phyloP scores from a whole-genome alignment of 345 rosid species.

The Acer yangbiense region DNA sequence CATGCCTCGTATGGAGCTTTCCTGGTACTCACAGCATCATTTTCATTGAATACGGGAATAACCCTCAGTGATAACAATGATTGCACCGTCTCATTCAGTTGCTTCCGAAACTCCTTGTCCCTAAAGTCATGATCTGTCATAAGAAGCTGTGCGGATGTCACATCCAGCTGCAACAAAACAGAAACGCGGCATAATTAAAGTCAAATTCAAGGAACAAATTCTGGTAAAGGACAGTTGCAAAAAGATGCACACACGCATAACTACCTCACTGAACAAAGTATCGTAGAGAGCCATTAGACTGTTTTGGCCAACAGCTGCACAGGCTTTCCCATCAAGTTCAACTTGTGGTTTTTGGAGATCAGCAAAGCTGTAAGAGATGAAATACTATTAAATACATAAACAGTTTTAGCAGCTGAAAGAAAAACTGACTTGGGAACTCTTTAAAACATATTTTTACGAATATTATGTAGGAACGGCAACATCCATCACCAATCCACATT shows the following conservation, averaged over 20 bases:
- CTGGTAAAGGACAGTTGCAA: neutral
- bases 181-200: neutral
- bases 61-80: slow-evolving; percentile 71
- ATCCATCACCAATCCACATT: neutral
- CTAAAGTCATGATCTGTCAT: slow-evolving; percentile 90
- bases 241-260: slow-evolving; percentile 6
- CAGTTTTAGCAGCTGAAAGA: neutral
- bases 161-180: slow-evolving; percentile 69
- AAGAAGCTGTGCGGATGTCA: slow-evolving; percentile 93
- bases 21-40: slow-evolving; percentile 96
- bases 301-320: slow-evolving; percentile 99
- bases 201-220: neutral
- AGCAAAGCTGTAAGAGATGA: slow-evolving; percentile 61
- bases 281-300: slow-evolving; percentile 97
- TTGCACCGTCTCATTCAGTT: slow-evolving; percentile 74
- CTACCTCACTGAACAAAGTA: slow-evolving; percentile 79
- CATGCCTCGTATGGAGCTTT: slow-evolving; percentile 97
- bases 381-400: slow-evolving; percentile 8
- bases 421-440: neutral
- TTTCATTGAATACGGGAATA: slow-evolving; percentile 93
- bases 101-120: slow-evolving; percentile 79
- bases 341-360: slow-evolving; percentile 95
- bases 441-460: neutral
- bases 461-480: neutral
- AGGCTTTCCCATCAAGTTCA: slow-evolving; percentile 96